Percentiles rank a stretch among this genome's conserved stretches.
phyloP scores from a whole-genome alignment of 441 rosid species.

The Codiaeum variegatum region DNA sequence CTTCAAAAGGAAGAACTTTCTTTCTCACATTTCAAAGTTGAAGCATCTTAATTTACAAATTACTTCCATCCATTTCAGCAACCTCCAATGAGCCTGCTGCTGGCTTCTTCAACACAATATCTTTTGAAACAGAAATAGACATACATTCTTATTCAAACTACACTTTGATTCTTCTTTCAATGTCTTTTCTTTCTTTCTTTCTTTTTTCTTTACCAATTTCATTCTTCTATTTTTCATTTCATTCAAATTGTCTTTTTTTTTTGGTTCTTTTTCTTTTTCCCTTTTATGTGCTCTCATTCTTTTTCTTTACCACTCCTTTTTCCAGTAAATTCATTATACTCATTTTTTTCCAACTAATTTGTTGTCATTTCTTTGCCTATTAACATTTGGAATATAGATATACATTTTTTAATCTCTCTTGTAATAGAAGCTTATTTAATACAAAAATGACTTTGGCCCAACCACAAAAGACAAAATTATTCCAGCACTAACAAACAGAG shows the following conservation, averaged over 20 bases:
- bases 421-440: slow-evolving; percentile 25
- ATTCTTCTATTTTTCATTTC: slow-evolving; percentile 8
- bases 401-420: background rate
- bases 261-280: slow-evolving; percentile 4
- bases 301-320: background rate
- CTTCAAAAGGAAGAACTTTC: slow-evolving; percentile 26
- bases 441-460: slow-evolving; percentile 29
- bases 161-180: slow-evolving; percentile 6
- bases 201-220: slow-evolving; percentile 4
- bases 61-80: slow-evolving; percentile 14
- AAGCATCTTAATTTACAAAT: slow-evolving; percentile 30
- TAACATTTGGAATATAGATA: slow-evolving; percentile 23
- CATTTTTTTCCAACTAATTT: slow-evolving; percentile 17
- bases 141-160: background rate
- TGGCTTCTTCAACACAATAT: slow-evolving; percentile 7
- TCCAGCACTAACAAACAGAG: slow-evolving; percentile 47
- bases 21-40: slow-evolving; percentile 22
- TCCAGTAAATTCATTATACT: slow-evolving; percentile 5
- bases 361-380: slow-evolving; percentile 15
- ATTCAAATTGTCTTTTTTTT: slow-evolving; percentile 6
- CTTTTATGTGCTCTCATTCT: slow-evolving; percentile 3
- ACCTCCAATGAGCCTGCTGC: slow-evolving; percentile 19
- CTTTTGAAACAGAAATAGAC: background rate
- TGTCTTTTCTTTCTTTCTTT: background rate
- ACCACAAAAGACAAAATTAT: slow-evolving; percentile 38